Base-by-base conservation (phyloP, 805 yeast genomes). In the Candida ortonii region DNA sequence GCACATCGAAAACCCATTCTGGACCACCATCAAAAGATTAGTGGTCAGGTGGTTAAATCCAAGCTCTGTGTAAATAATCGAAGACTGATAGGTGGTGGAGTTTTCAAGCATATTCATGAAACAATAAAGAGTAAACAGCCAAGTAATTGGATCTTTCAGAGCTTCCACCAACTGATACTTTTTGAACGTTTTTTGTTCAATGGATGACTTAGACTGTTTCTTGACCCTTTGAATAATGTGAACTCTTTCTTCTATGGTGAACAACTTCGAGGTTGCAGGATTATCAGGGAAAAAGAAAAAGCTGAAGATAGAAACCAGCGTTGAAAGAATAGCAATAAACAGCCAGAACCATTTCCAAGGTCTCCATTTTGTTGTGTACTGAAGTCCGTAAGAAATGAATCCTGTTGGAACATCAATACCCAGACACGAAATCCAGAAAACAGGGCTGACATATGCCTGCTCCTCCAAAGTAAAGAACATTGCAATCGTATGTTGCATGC, bases 311-410 rank as follows among this genome's bases (percentile, higher is more conserved):
- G 51, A 23, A 64, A 41, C 16, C 67, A 22, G 16, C 17, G 76
- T 58, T 0, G 84, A 73, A 23, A 73, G 50, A 11, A 35, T 25
- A 4, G 76, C 71, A 30, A 83, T 86, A 38, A 73, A 76, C 61
- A 56, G 65, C 70, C 40, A 78, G 62, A 38, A 49, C 36, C 28
- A 76, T 49, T 48, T 68, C 82, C 84, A 80, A 14, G 46, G 46
- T 13, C 60, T 29, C 27, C 41, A 24, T 8, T 28, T 25, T 13
- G 40, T 30, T 9, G 46, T 39, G 22, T 28, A 34, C 6, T 46
- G 50, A 12, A 50, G 33, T 19, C 54, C 58, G 28, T 50, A 52
- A 6, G 57, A 38, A 28, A 52, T 35, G 26, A 53, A 46, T 15
- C 53, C 78, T 17, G 68, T 64, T 8, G 36, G 73, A 22, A 76